These are phyloP conservation scores for Scheffersomyces lignicola DNA, from an alignment of 1,139 yeast genomes.

Conservation along the genomic window DNA sequence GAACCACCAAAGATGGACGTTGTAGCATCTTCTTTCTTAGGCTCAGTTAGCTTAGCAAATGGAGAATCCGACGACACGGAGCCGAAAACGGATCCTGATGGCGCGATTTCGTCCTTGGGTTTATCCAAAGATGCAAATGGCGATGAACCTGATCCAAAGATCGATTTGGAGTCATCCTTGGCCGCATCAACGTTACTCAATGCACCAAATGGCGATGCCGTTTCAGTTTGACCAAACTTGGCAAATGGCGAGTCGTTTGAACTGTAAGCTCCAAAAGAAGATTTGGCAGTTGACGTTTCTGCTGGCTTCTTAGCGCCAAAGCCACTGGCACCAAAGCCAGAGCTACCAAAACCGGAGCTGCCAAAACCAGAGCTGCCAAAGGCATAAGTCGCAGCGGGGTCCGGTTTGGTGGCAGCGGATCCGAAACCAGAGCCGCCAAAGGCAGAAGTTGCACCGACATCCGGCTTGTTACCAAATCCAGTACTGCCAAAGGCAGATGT, in stretches of 20 bases:
- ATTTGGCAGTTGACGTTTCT: background rate
- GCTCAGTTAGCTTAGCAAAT: conserved; percentile 1
- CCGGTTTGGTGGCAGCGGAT: background rate
- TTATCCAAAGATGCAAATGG: conserved; percentile 5
- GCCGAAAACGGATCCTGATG: conserved; percentile 9
- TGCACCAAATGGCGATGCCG: conserved; percentile 7
- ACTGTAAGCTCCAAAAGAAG: conserved; percentile 4
- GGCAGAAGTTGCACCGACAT: background rate
- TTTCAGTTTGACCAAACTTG: conserved; percentile 7
- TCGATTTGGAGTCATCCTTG: background rate
- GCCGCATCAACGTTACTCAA: conserved; percentile 3
- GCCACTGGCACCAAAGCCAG: conserved; percentile 1
- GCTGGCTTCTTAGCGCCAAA: too few relatives aligned
- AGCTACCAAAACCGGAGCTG: conserved; percentile 4
- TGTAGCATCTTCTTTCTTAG: too few relatives aligned
- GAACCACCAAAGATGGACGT: too few relatives aligned
- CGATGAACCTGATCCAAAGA: conserved; percentile 3
- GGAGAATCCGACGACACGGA: conserved; percentile 4
- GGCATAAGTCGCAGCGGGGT: background rate
- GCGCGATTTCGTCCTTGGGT: conserved; percentile 3
- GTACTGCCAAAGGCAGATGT: conserved; percentile 7
- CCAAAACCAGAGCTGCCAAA: conserved; percentile 9
- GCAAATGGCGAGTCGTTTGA: conserved; percentile 9
- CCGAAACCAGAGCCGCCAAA: conserved; percentile 2
- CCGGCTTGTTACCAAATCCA: conserved; percentile 9